Evolutionary conservation across 1,284 basidiomycete species (phyloP), one percentile per base, ranked within the genome.

Genomic region (Pholiota adiposa): DNA sequence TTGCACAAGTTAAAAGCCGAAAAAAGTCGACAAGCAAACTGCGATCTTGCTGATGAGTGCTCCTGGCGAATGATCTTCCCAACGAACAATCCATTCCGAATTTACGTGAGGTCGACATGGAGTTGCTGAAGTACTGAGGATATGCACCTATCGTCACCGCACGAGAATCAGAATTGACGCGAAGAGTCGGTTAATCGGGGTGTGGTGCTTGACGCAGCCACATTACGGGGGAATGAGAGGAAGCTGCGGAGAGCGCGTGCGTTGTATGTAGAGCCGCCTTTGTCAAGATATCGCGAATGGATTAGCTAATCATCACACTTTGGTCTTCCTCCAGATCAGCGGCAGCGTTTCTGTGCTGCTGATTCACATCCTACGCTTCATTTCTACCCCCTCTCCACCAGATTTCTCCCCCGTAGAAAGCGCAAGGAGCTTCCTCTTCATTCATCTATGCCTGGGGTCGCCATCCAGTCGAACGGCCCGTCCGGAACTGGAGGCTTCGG

Each of bases 391-490:
- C 33, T 34, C 36, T 50, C 27, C 21, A n/a, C 38, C 54, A 51
- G 19, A 46, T 56, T 51, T 54, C 46, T 51, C 36, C 29, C 9
- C 29, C n/a, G 41, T 53, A 52, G 57, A 53, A 41, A 56, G 46
- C 54, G 44, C 31, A 43, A 34, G 27, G 55, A 29, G 25, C 4
- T 38, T 33, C 14, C 40, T 12, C 12, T 23, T 38, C 43, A 38
- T 18, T 34, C 38, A 38, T 57, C 60, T 33, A 65, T 67, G 63
- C 63, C 65, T 56, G 65, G 63, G 61, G 65, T 67, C 54, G 59
- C 63, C 31, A 43, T 65, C 38, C 62, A 59, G 23, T 58, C 63
- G 18, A 62, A 48, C 48, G 64, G 61, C 55, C 58, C 48, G 27
- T 60, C 61, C 49, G 58, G 33, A 44, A 61, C 41, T 43, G 44